phyloP scores from a whole-genome alignment of 2,329 filamentous ascomycete species.

The Aspergillus fumigatiaffinis region DNA sequence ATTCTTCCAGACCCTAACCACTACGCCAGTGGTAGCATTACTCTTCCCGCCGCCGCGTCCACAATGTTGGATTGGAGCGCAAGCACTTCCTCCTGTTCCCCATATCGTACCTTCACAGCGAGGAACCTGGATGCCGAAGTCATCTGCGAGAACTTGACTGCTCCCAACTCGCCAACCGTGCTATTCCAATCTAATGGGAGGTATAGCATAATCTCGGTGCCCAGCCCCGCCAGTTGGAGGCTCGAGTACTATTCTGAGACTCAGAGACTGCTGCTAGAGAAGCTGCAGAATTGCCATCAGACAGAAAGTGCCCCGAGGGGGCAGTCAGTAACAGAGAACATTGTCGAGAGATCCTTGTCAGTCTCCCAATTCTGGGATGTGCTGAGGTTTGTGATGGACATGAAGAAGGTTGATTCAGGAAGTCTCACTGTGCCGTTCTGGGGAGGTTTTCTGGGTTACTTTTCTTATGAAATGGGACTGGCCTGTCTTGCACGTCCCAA shows the following conservation, averaged over 20 bases:
- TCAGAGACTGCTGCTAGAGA: conserved; percentile 21
- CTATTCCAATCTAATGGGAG: conserved; percentile 44
- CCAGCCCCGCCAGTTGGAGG: conserved; percentile 33
- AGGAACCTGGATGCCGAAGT: conserved; percentile 25
- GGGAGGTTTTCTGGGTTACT: conserved; percentile 79
- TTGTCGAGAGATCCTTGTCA: conserved; percentile 15
- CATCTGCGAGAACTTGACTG: conserved; percentile 33
- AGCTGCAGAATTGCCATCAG: conserved; percentile 8
- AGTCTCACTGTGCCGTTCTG: conserved; percentile 57
- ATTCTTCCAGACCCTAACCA: conserved; percentile 16
- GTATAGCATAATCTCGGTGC: conserved; percentile 35
- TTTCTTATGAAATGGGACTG: conserved; percentile 80
- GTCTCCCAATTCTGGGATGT: conserved; percentile 32
- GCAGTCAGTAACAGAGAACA: not conserved
- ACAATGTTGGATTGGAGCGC: conserved; percentile 32
- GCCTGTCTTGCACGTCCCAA: conserved; percentile 47
- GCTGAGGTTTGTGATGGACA: conserved; percentile 38
- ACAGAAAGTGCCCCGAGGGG: not conserved
- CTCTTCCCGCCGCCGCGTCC: conserved; percentile 46
- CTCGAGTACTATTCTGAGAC: conserved; percentile 30
- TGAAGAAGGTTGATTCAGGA: conserved; percentile 34
- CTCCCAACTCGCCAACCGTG: conserved; percentile 28
- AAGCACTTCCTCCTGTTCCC: conserved; percentile 23
- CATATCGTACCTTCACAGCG: conserved; percentile 22
- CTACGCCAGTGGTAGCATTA: conserved; percentile 10